Base-by-base conservation (phyloP, 2,329 filamentous ascomycete species). In the Colletotrichum falcatum region DNA sequence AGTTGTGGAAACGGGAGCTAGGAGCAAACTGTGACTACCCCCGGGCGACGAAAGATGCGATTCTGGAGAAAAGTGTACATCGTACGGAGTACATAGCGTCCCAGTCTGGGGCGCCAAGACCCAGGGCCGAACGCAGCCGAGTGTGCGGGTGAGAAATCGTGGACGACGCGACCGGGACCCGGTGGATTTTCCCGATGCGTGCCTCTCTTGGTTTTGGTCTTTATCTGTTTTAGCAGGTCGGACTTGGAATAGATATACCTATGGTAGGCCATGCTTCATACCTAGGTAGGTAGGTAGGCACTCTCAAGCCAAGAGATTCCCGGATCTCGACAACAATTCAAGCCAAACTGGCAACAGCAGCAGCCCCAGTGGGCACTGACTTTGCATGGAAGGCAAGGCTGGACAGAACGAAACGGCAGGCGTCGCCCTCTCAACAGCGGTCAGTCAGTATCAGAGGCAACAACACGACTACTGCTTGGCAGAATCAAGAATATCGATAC, bases 51-150 rank as follows among this genome's bases (percentile, higher is more conserved):
- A 18, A 54, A 37, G 37, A 46, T 23, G 28, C 44, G 35, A 35
- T 28, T 55, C 12, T 55, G 53, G 30, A 37, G n/a, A 16, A 55
- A 23, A 54, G 28, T n/a, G 14, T 14, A n/a, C 33, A 28, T 35
- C 26, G 16, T 23, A 37, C 53, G n/a, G 30, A 26, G 26, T 35
- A 20, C n/a, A n/a, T n/a, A n/a, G 30, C 35, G 28, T 26, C 33
- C 30, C 53, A 30, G 53, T n/a, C 30, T 11, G n/a, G 37, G 33
- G 20, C 11, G 53, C 53, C 53, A 55, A 56, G 14, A 39, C n/a
- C 7, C 46, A 61, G 46, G 23, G 46, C 66, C 55, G 66, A 23
- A 55, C 53, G 55, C 66, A 63, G 62, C 66, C 55, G 62, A 39
- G 44, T 65, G 44, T 46, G 60, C 53, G 53, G 53, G 53, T 68